phyloP scores from a whole-genome alignment of 352 stramenopile genomes.

The Phytophthora macrochlamydospora region DNA sequence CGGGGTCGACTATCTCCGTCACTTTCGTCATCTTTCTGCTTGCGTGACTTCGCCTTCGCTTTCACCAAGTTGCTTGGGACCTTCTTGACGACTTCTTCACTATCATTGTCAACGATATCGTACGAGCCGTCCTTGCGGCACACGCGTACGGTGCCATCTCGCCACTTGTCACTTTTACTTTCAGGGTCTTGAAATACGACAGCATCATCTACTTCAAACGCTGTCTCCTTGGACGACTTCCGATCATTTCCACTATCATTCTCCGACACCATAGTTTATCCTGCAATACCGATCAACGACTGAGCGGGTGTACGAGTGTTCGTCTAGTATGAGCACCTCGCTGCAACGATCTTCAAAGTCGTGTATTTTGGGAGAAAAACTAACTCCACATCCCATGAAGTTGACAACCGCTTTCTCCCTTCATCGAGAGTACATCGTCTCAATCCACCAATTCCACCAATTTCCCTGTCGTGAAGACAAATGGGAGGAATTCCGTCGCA shows the following conservation, averaged over 20 bases:
- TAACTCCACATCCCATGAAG: too few relatives aligned
- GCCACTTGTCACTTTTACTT: conserved; percentile 27
- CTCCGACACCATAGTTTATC: conserved; percentile 19
- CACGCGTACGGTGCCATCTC: conserved; percentile 32
- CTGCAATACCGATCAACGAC: background rate
- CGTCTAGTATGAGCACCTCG: background rate
- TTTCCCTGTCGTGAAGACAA: background rate
- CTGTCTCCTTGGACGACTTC: conserved; percentile 12
- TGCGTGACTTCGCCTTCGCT: conserved; percentile 14
- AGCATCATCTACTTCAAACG: conserved; percentile 16
- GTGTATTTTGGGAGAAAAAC: conserved; percentile 19
- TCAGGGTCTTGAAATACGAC: conserved; percentile 22
- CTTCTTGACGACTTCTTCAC: conserved; percentile 36
- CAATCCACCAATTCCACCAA: conserved; percentile 1
- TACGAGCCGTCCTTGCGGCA: conserved; percentile 34
- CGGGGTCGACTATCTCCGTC: conserved; percentile 27
- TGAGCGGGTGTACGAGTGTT: background rate
- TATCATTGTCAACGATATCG: conserved; percentile 43
- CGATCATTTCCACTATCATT: conserved; percentile 18
- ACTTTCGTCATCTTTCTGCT: conserved; percentile 11
- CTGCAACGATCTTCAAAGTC: background rate
- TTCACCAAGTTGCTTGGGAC: conserved; percentile 25
- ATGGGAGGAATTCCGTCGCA: conserved; percentile 57
- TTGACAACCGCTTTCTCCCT: conserved; percentile 7
- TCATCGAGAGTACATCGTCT: background rate